Percentiles rank a stretch among this genome's conserved stretches.
Evolutionary conservation across 768 basidiomycete species (phyloP).

Genomic region (Boletus rufocinnamomeus): DNA sequence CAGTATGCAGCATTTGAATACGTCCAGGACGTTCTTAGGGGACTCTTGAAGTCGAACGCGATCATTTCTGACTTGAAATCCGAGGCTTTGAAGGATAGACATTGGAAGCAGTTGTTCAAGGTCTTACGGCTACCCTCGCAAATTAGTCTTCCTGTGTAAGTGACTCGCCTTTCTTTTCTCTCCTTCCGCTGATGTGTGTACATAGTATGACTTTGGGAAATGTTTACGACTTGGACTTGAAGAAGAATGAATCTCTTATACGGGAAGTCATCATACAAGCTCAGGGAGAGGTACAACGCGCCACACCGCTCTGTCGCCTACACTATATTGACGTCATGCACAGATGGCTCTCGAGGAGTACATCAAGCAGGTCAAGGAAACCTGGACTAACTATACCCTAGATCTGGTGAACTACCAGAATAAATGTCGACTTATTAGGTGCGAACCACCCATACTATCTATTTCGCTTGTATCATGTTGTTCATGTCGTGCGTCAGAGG

Average conservation of each 20-base stretch:
- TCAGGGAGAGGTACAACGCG: constrained; percentile 79
- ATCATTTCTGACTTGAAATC: constrained; percentile 95
- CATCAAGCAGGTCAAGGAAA: constrained; percentile 95
- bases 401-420: constrained; percentile 99
- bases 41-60: constrained; percentile 85
- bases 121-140: constrained; percentile 71
- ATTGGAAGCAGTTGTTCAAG: constrained; percentile 98
- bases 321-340: constrained; percentile 23
- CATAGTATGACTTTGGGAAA: constrained; percentile 90
- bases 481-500: constrained; percentile 52
- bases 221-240: constrained; percentile 96
- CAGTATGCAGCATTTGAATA: constrained; percentile 99
- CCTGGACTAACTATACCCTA: constrained; percentile 93
- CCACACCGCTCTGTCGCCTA: not conserved
- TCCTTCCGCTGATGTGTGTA: constrained; percentile 7
- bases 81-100: constrained; percentile 94
- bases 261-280: constrained; percentile 97
- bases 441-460: constrained; percentile 13
- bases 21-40: constrained; percentile 87
- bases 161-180: constrained; percentile 17
- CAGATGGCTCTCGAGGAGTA: constrained; percentile 96
- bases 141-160: constrained; percentile 74
- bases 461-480: not conserved
- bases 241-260: constrained; percentile 87
- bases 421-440: constrained; percentile 94